These are phyloP conservation scores for Fusarium sp. DNA, from an alignment of 2,329 filamentous ascomycete species.

Conservation along the genomic window DNA sequence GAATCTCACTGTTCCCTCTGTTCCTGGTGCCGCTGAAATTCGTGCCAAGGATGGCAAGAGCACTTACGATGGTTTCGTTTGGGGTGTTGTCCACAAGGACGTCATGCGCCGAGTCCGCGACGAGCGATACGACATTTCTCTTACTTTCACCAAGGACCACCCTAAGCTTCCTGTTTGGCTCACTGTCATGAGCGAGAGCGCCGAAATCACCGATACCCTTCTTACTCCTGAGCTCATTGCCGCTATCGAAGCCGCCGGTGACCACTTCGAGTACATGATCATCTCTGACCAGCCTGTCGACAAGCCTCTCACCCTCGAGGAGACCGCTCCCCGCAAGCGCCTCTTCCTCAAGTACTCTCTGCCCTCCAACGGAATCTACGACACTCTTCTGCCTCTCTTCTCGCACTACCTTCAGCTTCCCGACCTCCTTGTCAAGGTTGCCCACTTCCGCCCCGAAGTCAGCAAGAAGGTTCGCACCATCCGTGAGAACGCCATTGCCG, in stretches of 20 bases:
- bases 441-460: slow-evolving; percentile 91
- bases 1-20: slow-evolving; percentile 76
- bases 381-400: slow-evolving; percentile 78
- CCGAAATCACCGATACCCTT: slow-evolving; percentile 89
- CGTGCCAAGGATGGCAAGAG: slow-evolving; percentile 71
- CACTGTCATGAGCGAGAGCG: slow-evolving; percentile 96
- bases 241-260: slow-evolving; percentile 81
- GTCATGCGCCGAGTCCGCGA: slow-evolving; percentile 90
- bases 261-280: slow-evolving; percentile 85
- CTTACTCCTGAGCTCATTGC: slow-evolving; percentile 89
- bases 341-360: slow-evolving; percentile 82
- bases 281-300: slow-evolving; percentile 90
- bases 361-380: slow-evolving; percentile 72
- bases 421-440: slow-evolving; percentile 79
- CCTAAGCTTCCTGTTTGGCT: slow-evolving; percentile 89
- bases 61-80: slow-evolving; percentile 90
- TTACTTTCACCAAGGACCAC: slow-evolving; percentile 94
- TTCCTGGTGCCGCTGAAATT: slow-evolving; percentile 68
- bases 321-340: slow-evolving; percentile 87
- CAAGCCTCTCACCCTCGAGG: slow-evolving; percentile 86
- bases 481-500: slow-evolving; percentile 83
- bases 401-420: slow-evolving; percentile 85
- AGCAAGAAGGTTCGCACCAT: slow-evolving; percentile 82
- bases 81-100: slow-evolving; percentile 95
- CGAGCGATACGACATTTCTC: slow-evolving; percentile 92